Base-by-base conservation (phyloP, 1,284 basidiomycete genomes). In the Athelia psychrophila region DNA sequence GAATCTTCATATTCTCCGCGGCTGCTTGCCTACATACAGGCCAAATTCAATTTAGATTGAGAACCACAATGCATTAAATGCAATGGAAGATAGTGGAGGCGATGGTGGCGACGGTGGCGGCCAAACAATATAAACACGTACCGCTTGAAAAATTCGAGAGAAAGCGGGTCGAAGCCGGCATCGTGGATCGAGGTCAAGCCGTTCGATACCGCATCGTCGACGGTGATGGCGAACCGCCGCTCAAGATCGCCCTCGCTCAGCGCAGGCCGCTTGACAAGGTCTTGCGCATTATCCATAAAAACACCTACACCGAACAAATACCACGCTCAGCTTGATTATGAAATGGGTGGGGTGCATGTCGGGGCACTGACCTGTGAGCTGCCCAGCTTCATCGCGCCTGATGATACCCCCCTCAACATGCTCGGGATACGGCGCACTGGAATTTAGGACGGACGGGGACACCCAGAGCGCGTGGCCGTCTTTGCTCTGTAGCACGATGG, bases 381-480 rank as follows among this genome's bases (percentile, higher is more conserved):
- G 68, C 13, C 91, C 91, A 19, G 64, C 51, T 0, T 65, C 66
- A 64, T 93, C 85, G 3, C 90, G 82, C 6, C 93, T 67, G 46
- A 96, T 88, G 32, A 90, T 67, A 3, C 94, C 95, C 12, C 94
- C 94, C 47, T 91, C 84, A 1, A 94, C 78, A 42, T 75, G 66
- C 16, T 79, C 72, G 1, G 86, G 86, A 5, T 91, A 78, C 15
- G 81, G 77, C n/a, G 75, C 69, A 57, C 89, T 83, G 3, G 68
- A 60, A 47, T 79, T 70, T 4, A 95, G 70, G 2, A 87, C 78
- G 44, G 66, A 73, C 16, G 73, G 68, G 16, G 90, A 93, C 4
- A 94, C 83, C 94, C 94, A 97, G 3, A 91, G 73, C 0, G 92
- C 93, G 68, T 96, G 94, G 6, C 88, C 87, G 65, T 97, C 94